phyloP scores from a whole-genome alignment of 805 yeast genomes.

The Grigorovia yakushimaensis region DNA sequence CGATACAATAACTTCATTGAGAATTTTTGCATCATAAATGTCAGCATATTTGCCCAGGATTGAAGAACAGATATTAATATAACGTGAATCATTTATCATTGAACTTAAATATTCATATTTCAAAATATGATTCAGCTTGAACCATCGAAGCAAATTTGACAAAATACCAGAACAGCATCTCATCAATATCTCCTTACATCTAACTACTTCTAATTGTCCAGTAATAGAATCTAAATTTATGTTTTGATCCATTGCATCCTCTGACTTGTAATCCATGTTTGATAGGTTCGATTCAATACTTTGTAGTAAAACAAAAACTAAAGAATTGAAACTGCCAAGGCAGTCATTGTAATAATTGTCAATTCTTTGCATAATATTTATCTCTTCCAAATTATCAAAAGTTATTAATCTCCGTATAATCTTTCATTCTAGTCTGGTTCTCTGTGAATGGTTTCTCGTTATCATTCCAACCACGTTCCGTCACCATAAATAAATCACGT shows the following conservation, averaged over 20 bases:
- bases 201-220: conserved; percentile 40
- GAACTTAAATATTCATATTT: conserved; percentile 69
- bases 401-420: background rate
- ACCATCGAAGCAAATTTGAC: conserved; percentile 57
- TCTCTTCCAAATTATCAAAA: conserved; percentile 20
- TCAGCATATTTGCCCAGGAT: conserved; percentile 22
- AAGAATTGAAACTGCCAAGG: conserved; percentile 49
- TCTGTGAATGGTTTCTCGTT: background rate
- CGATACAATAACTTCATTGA: conserved; percentile 16
- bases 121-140: conserved; percentile 63
- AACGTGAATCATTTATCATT: conserved; percentile 65
- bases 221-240: conserved; percentile 2
- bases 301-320: conserved; percentile 55
- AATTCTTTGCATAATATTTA: conserved; percentile 37
- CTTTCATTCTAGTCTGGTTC: background rate
- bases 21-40: conserved; percentile 24
- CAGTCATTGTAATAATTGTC: conserved; percentile 48
- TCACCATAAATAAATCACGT: conserved; percentile 57
- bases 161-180: conserved; percentile 51
- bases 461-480: conserved; percentile 54
- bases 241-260: conserved; percentile 5
- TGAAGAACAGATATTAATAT: conserved; percentile 21
- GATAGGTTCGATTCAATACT: conserved; percentile 44
- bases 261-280: conserved; percentile 16
- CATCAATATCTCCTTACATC: conserved; percentile 53